Base-by-base conservation (phyloP, 148 eudicot species). In the Vaccinium vitisidaea region DNA sequence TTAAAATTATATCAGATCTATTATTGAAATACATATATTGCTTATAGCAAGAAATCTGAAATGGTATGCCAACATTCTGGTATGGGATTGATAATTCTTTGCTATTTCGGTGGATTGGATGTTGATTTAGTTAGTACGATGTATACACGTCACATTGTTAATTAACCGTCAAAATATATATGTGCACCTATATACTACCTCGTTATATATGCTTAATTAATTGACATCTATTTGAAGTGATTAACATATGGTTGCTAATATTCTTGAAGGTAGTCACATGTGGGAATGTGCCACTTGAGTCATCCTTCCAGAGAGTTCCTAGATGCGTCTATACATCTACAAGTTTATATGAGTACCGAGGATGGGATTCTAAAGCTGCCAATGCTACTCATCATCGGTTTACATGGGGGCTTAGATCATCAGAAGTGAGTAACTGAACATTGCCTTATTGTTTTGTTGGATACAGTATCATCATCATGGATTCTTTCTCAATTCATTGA, bases 261-360 rank as follows among this genome's bases (percentile, higher is more conserved):
- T 63, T 49, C 73, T 58, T 87, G 76, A 77, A 96, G 98, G 98
- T 96, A 84, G 98, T 96, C 74, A 94, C 98, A 7, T 96, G 98
- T 88, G 98, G 98, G 83, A 96, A 93, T 91, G 95, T 96, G 70
- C 97, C 98, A 79, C 93, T 96, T 15, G 94, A 93, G 87, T 93
- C 98, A 76, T 96, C 98, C 71, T 96, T 93, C 86, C 94, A 93
- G 82, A 94, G 87, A 87, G 91, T 93, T 85, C 98, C 98, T 48
- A 91, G 98, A 86, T 96, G 98, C 84, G 95, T 96, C 36, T 96
- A 93, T 88, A 93, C 96, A 50, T 96, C 98, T 36, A 93, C 96
- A 74, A 89, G 94, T 83, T 90, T 96, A 74, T 92, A 84, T 63
- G 98, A 96, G 88, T 96, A 96, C 83, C 93, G 97, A 83, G 94